These are phyloP conservation scores for Thelephora aurantiotincta DNA, from an alignment of 768 basidiomycete genomes.

Conservation along the genomic window DNA sequence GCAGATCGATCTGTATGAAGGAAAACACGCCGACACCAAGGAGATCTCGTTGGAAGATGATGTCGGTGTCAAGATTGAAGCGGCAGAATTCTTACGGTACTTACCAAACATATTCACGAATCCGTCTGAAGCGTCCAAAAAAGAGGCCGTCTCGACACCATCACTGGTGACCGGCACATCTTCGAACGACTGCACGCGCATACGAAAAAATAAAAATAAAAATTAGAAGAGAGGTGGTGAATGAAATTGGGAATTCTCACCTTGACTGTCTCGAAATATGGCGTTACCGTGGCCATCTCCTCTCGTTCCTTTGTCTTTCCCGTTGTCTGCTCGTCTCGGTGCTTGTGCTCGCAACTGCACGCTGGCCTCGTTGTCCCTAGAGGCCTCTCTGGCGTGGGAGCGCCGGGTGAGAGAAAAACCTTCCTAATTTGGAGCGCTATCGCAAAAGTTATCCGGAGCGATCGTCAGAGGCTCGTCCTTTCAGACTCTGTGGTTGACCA, in stretches of 20 bases:
- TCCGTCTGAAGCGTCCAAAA: conserved; percentile 84
- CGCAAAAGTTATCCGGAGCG: not conserved
- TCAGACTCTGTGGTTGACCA: not conserved
- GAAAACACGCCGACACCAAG: conserved; percentile 56
- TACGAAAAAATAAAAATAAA: not conserved
- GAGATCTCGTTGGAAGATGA: conserved; percentile 30
- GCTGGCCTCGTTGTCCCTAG: conserved; percentile 9
- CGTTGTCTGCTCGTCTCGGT: too few relatives aligned
- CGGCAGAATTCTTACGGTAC: conserved; percentile 10
- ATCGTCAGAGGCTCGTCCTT: conserved; percentile 1
- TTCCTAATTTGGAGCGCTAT: not conserved
- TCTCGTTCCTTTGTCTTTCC: too few relatives aligned
- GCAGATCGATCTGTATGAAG: conserved; percentile 61
- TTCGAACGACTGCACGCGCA: conserved; percentile 55
- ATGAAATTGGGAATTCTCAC: conserved; percentile 20
- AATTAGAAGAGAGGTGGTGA: conserved; percentile 1
- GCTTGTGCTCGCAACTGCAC: too few relatives aligned
- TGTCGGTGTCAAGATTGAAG: not conserved
- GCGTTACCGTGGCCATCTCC: conserved; percentile 23
- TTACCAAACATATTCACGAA: conserved; percentile 61
- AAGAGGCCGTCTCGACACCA: conserved; percentile 69
- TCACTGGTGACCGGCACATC: conserved; percentile 65
- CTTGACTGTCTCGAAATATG: conserved; percentile 58
- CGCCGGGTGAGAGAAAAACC: not conserved
- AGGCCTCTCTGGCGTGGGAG: not conserved